Evolutionary conservation across 164 flowering plant species (phyloP).

Genomic region (Magnolia changhungtana): DNA sequence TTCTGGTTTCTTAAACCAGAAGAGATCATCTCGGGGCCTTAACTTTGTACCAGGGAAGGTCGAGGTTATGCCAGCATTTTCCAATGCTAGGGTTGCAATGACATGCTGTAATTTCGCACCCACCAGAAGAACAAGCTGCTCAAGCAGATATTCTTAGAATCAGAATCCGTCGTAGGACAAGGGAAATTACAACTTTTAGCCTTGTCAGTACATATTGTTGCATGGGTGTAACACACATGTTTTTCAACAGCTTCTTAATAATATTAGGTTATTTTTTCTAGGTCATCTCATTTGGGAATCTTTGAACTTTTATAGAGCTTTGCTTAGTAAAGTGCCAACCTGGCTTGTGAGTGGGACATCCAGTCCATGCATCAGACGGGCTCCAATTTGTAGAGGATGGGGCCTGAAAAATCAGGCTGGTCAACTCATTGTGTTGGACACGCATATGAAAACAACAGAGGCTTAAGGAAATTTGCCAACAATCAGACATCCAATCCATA

Average conservation of each 20-base stretch:
- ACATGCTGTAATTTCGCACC: conserved; percentile 91
- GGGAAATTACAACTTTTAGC: not conserved
- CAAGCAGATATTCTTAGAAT: conserved; percentile 6
- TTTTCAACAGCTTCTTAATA: too few species aligned
- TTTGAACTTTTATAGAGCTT: too few species aligned
- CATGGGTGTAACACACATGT: too few species aligned
- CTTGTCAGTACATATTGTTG: too few species aligned
- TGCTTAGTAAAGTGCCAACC: too few species aligned
- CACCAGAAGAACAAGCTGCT: conserved; percentile 87
- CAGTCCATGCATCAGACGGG: too few species aligned
- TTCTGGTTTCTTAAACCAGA: conserved; percentile 98
- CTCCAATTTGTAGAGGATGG: not conserved
- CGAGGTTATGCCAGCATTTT: conserved; percentile 68
- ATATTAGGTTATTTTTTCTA: too few species aligned
- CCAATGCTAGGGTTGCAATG: conserved; percentile 88
- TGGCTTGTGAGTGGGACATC: too few species aligned
- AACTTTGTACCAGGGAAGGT: conserved; percentile 42
- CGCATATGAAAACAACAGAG: not conserved
- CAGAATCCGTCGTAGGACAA: not conserved
- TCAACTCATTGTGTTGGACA: not conserved
- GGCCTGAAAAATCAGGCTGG: not conserved
- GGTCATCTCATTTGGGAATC: too few species aligned
- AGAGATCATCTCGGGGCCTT: conserved; percentile 89
- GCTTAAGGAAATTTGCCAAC: not conserved
- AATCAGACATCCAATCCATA: too few species aligned